A percentile compares a stretch with the other conserved stretches of the same genome.
These are phyloP conservation scores for Crithidia fasciculata DNA, from an alignment of 208 protist species.

Conservation along the genomic window DNA sequence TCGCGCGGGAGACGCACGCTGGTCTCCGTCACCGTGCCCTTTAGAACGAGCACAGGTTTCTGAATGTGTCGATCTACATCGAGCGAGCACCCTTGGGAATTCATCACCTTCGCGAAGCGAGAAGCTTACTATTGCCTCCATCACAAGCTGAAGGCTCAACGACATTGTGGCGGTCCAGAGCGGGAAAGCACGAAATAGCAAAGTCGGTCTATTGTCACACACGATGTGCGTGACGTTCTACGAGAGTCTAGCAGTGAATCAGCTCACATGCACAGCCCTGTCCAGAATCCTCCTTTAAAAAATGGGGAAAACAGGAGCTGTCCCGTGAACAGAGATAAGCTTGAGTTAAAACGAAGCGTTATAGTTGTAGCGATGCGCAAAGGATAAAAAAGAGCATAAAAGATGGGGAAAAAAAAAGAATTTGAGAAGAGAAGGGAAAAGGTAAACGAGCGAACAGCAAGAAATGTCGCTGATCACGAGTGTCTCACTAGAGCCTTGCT, in stretches of 20 bases:
- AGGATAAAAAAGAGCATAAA: background rate
- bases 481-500: too few relatives aligned
- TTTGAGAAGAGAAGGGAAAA: background rate
- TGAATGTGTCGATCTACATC: constrained; percentile 58
- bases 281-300: too few relatives aligned
- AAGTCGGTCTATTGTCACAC: background rate
- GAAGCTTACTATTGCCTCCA: constrained; percentile 37
- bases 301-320: too few relatives aligned
- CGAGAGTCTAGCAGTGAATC: background rate
- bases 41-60: constrained; percentile 54
- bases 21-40: constrained; percentile 48
- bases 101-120: constrained; percentile 57
- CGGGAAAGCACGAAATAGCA: background rate
- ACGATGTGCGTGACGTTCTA: background rate
- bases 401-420: constrained; percentile 20
- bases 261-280: too few relatives aligned
- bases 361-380: too few relatives aligned
- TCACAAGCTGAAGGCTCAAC: constrained; percentile 26
- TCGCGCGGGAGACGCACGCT: constrained; percentile 76
- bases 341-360: too few relatives aligned
- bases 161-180: background rate
- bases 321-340: too few relatives aligned
- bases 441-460: background rate
- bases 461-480: background rate
- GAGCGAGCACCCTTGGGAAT: constrained; percentile 57